These are phyloP conservation scores for Plasmodium coatneyi DNA, from an alignment of 169 alveolate genomes.

Conservation along the genomic window DNA sequence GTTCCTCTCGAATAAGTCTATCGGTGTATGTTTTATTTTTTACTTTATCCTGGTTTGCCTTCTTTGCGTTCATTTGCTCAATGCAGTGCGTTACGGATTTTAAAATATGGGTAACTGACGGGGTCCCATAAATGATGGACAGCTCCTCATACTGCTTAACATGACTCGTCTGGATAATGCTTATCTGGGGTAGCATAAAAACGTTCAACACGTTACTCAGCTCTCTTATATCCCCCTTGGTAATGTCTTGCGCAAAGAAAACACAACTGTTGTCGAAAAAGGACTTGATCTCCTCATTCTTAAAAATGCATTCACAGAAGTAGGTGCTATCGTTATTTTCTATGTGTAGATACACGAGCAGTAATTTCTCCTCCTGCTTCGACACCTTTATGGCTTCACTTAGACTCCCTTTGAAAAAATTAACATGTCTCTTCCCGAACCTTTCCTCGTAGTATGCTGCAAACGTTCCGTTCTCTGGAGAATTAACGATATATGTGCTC, in stretches of 20 bases:
- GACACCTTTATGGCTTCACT: slow-evolving; percentile 53
- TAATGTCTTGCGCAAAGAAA: slow-evolving; percentile 26
- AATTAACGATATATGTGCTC: slow-evolving; percentile 11
- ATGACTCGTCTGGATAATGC: slow-evolving; percentile 15
- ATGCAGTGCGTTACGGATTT: slow-evolving; percentile 14
- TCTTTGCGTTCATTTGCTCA: slow-evolving; percentile 12
- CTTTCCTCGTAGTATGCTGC: slow-evolving; percentile 23
- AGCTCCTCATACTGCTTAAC: slow-evolving; percentile 1
- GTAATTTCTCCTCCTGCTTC: slow-evolving; percentile 30
- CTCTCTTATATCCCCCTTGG: slow-evolving; percentile 14
- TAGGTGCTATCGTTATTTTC: slow-evolving; percentile 28
- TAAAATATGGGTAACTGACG: slow-evolving; percentile 11
- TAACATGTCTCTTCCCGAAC: slow-evolving; percentile 19
- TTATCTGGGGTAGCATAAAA: slow-evolving; percentile 42
- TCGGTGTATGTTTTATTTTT: neutral
- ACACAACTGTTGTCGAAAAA: slow-evolving; percentile 29
- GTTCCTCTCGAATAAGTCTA: slow-evolving; percentile 46
- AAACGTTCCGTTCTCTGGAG: neutral
- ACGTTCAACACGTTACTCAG: slow-evolving; percentile 3
- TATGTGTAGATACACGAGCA: slow-evolving; percentile 40
- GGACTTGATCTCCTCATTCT: slow-evolving; percentile 8
- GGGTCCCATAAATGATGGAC: slow-evolving; percentile 33
- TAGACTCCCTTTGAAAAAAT: slow-evolving; percentile 29
- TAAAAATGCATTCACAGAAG: slow-evolving; percentile 35
- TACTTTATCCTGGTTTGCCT: neutral